Evolutionary conservation across 495 filamentous ascomycete species (phyloP).

Genomic region (Ascodesmis nigricans): DNA sequence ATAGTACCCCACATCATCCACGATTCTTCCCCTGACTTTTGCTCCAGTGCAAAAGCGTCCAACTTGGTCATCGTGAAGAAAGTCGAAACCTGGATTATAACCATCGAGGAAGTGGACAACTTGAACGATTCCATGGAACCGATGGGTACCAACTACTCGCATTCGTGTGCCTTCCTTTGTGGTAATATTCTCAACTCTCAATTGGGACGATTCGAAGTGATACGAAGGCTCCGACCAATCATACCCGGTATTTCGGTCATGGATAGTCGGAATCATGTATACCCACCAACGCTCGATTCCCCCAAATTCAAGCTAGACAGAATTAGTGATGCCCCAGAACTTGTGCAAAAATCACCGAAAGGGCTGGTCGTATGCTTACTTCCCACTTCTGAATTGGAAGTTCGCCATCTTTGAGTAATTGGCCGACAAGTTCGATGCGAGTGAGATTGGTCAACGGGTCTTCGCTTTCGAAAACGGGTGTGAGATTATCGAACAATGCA

Average conservation of each 20-base stretch:
- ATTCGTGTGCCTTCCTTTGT: no score
- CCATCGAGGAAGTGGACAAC: conserved; percentile 36
- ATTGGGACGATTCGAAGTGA: no score
- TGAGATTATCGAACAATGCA: conserved; percentile 41
- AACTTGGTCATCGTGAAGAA: conserved; percentile 46
- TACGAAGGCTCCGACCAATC: no score
- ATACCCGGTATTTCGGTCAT: no score
- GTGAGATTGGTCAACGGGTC: neutral
- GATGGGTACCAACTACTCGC: no score
- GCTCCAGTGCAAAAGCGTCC: conserved; percentile 47
- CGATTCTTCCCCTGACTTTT: conserved; percentile 38
- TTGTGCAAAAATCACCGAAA: no score
- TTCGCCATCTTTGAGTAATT: conserved; percentile 35
- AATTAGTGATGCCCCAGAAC: no score
- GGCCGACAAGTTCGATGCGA: conserved; percentile 25
- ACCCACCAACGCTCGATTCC: no score
- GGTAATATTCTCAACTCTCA: no score
- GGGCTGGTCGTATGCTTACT: neutral
- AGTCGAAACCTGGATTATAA: conserved; percentile 28
- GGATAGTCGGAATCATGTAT: no score
- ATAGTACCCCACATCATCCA: conserved; percentile 38
- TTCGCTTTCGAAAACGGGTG: conserved; percentile 32
- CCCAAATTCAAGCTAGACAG: no score
- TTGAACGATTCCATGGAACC: conserved; percentile 47
- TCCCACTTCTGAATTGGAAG: neutral